Evolutionary conservation across 176 grass and related monocot species (phyloP), one percentile per base, ranked within the genome.

Genomic region (Cenchrus fungigraminus): DNA sequence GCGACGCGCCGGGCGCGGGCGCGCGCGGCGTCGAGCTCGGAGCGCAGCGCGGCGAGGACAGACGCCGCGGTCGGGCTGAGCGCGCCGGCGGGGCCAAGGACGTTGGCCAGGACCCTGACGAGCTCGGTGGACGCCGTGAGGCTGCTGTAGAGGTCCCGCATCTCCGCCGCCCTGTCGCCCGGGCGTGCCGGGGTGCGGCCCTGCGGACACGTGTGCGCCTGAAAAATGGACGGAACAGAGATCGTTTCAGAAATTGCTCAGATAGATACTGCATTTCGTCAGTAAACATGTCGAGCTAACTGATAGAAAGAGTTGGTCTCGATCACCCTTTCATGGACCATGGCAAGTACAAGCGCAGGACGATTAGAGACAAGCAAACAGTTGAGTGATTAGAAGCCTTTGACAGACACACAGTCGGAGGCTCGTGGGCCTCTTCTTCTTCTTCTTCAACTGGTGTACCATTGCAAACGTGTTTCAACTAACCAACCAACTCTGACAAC

Each of bases 71-170:
- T 95, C 17, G 87, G 69, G 77, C 40, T 80, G 47, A 76, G 83
- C n/a, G 56, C 88, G 16, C 82, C 85, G 47, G 73, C 60, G 15
- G 77, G 65, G 2, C 83, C 83, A 78, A 79, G 68, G 22, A 95
- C 59, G 69, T 59, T 79, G 77, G 79, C 62, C 40, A 95, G 51
- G 14, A 90, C 88, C 19, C 89, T 92, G 54, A 95, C 72, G 3
- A 98, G 89, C 78, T 94, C 91, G 82, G 86, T 89, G 76, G 89
- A 95, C 40, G 96, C 83, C 7, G 69, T 57, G 44, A 98, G 66
- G 77, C 80, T 87, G 71, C 80, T 89, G 81, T 78, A 86, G 71
- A 98, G 77, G 72, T 95, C 79, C 34, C 87, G 83, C 71, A 86
- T 55, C 83, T 59, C 55, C n/a, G 52, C 78, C 46, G 29, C 69